Base-by-base conservation (phyloP, 306 rosid genomes). In the Quercus berberidifolia region DNA sequence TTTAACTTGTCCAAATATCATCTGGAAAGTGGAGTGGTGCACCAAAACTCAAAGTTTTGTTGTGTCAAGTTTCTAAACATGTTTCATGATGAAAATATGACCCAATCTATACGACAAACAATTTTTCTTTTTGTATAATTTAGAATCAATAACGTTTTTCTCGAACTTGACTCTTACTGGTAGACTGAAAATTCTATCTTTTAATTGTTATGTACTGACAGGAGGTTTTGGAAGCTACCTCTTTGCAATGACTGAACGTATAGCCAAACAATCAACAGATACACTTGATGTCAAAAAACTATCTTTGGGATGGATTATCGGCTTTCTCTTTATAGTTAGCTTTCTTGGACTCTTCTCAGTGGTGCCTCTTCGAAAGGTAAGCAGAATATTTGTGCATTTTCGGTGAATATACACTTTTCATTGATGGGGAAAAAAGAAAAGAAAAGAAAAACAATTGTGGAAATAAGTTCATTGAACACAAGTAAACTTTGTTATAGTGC, bases 301-400 rank as follows among this genome's bases (percentile, higher is more conserved):
- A 1, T n/a, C 71, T 59, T 7, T 75, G 46, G 79, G 71, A 75
- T 75, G 79, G 79, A 60, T 75, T 0, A 75, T 76, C 15, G 21
- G 51, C 5, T 76, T 76, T 76, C 73, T 76, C 30, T 76, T 63
- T 63, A 51, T 60, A 26, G 79, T 49, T 15, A 64, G 73, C 73
- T 76, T 76, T 60, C 49, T 62, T 25, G 79, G 79, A 21, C 72
- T 76, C 49, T 76, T 76, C 73, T 76, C 79, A 0, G 72, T 64
- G 21, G 79, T 28, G 6, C 79, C 79, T 49, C 73, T 76, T 1
- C 23, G 73, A 63, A 76, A 64, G 79, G 79, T 76, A 14, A 3
- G n/a, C 25, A 23, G 5, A n/a, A 60, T 41, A 6, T 9, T 33
- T 38, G 11, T n/a, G 54, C 23, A 25, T 38, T 28, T 13, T 74